phyloP scores from a whole-genome alignment of 2,329 filamentous ascomycete genomes.

The Coniochaeta pulveracea region DNA sequence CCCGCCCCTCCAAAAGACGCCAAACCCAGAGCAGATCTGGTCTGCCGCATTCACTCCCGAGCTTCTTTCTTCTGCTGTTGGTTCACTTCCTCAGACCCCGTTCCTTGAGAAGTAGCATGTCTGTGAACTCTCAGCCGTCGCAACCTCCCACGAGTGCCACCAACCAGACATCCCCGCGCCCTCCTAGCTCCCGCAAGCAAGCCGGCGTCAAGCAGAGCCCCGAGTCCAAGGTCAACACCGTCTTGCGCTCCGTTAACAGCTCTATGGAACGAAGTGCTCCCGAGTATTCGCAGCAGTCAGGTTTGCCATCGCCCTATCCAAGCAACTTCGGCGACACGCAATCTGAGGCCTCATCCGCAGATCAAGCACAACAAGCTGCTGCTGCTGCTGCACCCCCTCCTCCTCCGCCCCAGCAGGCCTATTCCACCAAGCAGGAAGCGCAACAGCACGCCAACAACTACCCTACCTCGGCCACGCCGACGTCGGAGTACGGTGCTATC shows the following conservation, averaged over 20 bases:
- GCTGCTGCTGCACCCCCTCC: constrained; percentile 84
- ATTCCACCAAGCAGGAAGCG: too few species aligned
- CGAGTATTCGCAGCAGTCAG: constrained; percentile 80
- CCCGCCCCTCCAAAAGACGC: too few species aligned
- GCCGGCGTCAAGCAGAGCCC: constrained; percentile 4
- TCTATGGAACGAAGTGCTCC: constrained; percentile 47
- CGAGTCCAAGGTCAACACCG: constrained; percentile 3
- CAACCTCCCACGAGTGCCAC: constrained; percentile 9
- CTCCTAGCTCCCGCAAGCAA: constrained; percentile 9
- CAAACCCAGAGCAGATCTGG: too few species aligned
- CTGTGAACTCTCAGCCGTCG: constrained; percentile 9
- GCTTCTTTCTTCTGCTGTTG: neutral
- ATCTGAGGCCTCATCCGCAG: constrained; percentile 80
- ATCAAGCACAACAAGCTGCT: constrained; percentile 87
- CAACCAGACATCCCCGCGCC: constrained; percentile 8
- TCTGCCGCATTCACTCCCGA: too few species aligned
- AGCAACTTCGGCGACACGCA: constrained; percentile 55
- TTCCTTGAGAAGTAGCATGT: constrained; percentile 11
- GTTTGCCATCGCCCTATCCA: constrained; percentile 68
- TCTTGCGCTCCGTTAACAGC: constrained; percentile 7
- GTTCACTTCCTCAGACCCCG: too few species aligned
- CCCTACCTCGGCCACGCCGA: constrained; percentile 70
- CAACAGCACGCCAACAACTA: constrained; percentile 68
- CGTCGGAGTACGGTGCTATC: constrained; percentile 78
- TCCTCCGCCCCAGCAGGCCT: constrained; percentile 72